A percentile compares a stretch with the other conserved stretches of the same genome.
phyloP scores from a whole-genome alignment of 176 grass and related monocot species.

The Stipa capillata region DNA sequence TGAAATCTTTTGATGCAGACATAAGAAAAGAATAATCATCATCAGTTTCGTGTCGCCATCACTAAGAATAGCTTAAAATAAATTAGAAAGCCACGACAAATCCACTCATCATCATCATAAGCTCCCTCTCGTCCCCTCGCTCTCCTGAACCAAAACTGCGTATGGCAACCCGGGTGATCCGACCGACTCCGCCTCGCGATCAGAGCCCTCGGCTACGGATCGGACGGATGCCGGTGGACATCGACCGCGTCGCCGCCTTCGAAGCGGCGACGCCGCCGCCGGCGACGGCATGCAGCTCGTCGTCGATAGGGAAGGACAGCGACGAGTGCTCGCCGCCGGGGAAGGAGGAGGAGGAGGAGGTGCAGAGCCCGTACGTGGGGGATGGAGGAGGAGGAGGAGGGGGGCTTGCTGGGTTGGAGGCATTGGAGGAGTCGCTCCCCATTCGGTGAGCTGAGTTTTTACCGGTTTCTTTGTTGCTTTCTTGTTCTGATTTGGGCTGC shows the following conservation, averaged over 20 bases:
- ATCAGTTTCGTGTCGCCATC: constrained; percentile 20
- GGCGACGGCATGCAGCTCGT: constrained; percentile 20
- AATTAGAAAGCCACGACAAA: neutral
- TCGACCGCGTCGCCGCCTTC: neutral
- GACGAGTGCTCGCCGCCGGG: constrained; percentile 33
- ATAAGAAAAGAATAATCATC: neutral
- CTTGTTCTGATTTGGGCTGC: neutral
- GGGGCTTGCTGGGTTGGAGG: constrained; percentile 24
- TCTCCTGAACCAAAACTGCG: neutral
- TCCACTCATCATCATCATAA: neutral
- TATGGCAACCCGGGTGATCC: neutral
- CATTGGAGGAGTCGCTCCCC: no score
- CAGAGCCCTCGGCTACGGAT: neutral
- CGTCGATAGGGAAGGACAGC: constrained; percentile 55
- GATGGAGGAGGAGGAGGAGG: neutral
- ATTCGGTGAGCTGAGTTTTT: constrained; percentile 32
- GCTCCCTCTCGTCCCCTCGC: neutral
- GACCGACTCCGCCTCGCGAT: neutral
- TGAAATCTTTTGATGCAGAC: neutral
- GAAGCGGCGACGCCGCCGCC: constrained; percentile 6
- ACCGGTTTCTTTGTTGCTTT: neutral
- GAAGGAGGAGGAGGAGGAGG: constrained; percentile 42
- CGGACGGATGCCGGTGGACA: constrained; percentile 30
- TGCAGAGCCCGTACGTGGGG: constrained; percentile 38
- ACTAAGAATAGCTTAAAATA: neutral